Conservation (phyloP, 495 filamentous ascomycete genomes). For the Penicillium waksmanii region DNA sequence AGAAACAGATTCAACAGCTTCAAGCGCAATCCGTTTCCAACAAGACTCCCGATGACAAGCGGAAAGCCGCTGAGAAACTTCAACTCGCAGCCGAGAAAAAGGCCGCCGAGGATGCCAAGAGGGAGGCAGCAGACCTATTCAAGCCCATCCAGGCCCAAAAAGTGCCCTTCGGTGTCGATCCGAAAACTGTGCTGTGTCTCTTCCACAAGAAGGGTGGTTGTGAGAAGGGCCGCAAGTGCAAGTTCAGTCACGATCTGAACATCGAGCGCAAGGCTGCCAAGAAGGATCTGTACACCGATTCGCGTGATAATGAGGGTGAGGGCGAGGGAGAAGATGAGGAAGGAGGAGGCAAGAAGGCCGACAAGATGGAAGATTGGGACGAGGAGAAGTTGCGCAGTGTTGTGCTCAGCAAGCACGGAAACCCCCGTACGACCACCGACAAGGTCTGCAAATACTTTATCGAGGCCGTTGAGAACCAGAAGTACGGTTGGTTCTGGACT, state of each 20-base stretch:
- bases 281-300: constrained; percentile 89
- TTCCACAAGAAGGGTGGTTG: constrained; percentile 97
- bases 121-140: constrained; percentile 81
- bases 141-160: constrained; percentile 96
- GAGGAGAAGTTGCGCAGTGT: constrained; percentile 93
- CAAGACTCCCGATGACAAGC: constrained; percentile 82
- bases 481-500: constrained; percentile 99
- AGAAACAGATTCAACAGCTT: constrained; percentile 85
- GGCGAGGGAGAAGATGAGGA: constrained; percentile 69
- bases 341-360: constrained; percentile 71
- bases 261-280: constrained; percentile 91
- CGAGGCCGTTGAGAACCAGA: constrained; percentile 94
- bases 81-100: constrained; percentile 84
- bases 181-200: constrained; percentile 95
- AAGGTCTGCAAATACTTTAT: constrained; percentile 99
- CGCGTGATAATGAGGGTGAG: constrained; percentile 65
- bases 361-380: constrained; percentile 95
- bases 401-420: constrained; percentile 93
- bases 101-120: constrained; percentile 78
- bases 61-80: constrained; percentile 87
- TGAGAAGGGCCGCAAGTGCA: constrained; percentile 97
- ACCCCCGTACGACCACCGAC: constrained; percentile 93
- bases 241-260: constrained; percentile 90
- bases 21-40: constrained; percentile 68
- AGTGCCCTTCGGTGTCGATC: constrained; percentile 95